These are phyloP conservation scores for Penicillium sumatraense DNA, from an alignment of 2,329 filamentous ascomycete species.

Conservation along the genomic window DNA sequence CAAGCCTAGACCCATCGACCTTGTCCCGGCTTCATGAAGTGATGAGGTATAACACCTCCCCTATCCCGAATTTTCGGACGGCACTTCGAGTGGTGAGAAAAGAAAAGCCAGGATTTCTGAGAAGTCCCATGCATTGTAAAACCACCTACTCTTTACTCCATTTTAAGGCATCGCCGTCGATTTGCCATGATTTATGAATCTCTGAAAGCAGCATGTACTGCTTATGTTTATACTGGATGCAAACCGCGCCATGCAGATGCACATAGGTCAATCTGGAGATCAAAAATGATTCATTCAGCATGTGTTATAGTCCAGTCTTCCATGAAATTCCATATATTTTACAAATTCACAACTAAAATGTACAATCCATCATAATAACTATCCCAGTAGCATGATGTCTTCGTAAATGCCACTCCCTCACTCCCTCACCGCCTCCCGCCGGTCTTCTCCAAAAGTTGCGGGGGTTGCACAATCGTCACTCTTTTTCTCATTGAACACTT, in stretches of 20 bases:
- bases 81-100: background rate
- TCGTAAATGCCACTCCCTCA: too few relatives aligned
- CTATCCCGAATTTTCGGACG: background rate
- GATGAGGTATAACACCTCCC: background rate
- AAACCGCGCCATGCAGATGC: background rate
- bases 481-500: background rate
- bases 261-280: background rate
- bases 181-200: background rate
- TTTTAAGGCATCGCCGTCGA: background rate
- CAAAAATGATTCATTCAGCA: background rate
- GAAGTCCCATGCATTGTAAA: background rate
- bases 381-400: too few relatives aligned
- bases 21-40: slow-evolving; percentile 5
- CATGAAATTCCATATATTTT: background rate
- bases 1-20: slow-evolving; percentile 25
- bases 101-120: background rate
- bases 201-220: background rate
- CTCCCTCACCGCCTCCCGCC: too few relatives aligned
- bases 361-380: too few relatives aligned
- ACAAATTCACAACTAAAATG: too few relatives aligned
- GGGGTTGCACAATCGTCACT: background rate
- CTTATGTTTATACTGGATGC: background rate
- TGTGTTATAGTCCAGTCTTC: background rate
- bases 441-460: too few relatives aligned
- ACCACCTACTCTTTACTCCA: background rate